These are phyloP conservation scores for Ophiocordyceps camponoti-leonardi DNA, from an alignment of 2,329 filamentous ascomycete genomes.

Conservation along the genomic window DNA sequence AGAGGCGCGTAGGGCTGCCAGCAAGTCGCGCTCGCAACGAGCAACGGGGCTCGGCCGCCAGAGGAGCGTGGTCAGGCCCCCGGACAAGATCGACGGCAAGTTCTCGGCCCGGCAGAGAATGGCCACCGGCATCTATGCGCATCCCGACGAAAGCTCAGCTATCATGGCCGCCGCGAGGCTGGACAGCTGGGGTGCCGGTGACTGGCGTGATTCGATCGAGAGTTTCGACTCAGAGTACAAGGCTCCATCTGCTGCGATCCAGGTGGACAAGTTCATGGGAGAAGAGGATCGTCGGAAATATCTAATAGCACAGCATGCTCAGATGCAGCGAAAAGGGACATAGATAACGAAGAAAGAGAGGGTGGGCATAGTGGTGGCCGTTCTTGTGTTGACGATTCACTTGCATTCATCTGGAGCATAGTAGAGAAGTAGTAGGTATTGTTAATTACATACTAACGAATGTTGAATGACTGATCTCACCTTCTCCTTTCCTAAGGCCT, in stretches of 20 bases:
- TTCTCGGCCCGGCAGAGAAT: conserved; percentile 57
- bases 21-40: conserved; percentile 9
- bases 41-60: conserved; percentile 23
- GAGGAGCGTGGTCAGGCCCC: conserved; percentile 50
- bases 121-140: conserved; percentile 51
- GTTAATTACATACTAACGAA: too few relatives aligned
- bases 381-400: too few relatives aligned
- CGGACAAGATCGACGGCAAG: conserved; percentile 57
- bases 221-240: conserved; percentile 42
- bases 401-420: too few relatives aligned
- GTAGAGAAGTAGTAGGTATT: too few relatives aligned
- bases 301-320: conserved; percentile 45
- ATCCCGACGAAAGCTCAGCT: conserved; percentile 30
- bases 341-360: too few relatives aligned
- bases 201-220: conserved; percentile 42
- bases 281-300: conserved; percentile 63
- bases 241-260: conserved; percentile 10
- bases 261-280: conserved; percentile 60
- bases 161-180: background rate
- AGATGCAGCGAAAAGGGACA: conserved; percentile 7
- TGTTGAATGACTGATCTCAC: too few relatives aligned
- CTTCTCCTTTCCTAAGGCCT: too few relatives aligned
- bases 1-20: conserved; percentile 24
- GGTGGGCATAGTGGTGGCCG: too few relatives aligned
- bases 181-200: background rate